Evolutionary conservation across 352 stramenopile species (phyloP), one percentile per base, ranked within the genome.

Genomic region (Globisporangium nunn): DNA sequence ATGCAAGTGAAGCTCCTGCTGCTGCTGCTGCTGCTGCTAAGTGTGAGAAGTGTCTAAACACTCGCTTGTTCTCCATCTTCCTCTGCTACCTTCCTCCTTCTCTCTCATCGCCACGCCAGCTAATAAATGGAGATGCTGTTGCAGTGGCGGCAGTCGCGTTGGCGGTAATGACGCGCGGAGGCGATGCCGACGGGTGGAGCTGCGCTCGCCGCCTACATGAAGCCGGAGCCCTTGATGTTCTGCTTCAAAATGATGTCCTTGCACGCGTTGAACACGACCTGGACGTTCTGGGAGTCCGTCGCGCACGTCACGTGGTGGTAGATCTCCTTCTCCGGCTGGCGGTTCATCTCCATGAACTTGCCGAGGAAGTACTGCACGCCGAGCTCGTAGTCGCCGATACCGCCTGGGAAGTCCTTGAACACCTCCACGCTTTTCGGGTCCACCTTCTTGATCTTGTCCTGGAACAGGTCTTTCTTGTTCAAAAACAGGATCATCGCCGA

Each of bases 401-500:
- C 83, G 50, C 85, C 87, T 4, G 66, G 66, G 58, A 96, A 98
- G 72, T 97, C 87, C 31, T 85, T 87, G 74, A 97, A 98, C 23
- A 94, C 78, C 7, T 93, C 73, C 40, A 94, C 74, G 41, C 75
- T 81, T 68, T 95, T 96, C 29, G 97, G 97, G 63, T 97, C 84
- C 23, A 96, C 82, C 37, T 91, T 87, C 66, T 95, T 93, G 66
- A 98, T 98, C 78, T 98, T 98, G 70, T 98, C 88, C 63, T 95
- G 84, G 65, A 98, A 98, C 41, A 98, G 68, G 75, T 98, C 95
- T 64, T 96, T 96, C 78, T 98, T 98, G 83, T 98, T 98, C 15
- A 98, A 68, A 68, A 98, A 98, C 46, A 98, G 72, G 61, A 98
- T 98, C 74, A 98, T 98, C 43, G 81, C 87, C 17, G 93, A 96